Percentiles rank a stretch among this genome's conserved stretches.
Conservation (phyloP, 1,139 yeast species). For the Trichomonascaceae sp. region DNA sequence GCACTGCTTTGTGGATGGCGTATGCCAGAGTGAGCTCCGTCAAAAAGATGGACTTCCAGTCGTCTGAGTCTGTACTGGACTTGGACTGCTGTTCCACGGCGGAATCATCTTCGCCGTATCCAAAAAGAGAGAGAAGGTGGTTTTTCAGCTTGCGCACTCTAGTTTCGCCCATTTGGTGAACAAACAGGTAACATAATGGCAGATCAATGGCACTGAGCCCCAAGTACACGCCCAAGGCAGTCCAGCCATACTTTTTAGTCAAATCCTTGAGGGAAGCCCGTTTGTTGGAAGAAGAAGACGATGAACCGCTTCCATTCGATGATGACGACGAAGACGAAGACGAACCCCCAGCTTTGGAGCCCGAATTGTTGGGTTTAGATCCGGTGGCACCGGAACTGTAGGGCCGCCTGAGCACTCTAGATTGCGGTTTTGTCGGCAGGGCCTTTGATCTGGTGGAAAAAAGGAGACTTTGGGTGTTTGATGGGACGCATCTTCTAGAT, state of each 20-base stretch:
- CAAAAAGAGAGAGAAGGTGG: slow-evolving; percentile 35
- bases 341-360: no score
- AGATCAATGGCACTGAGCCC: slow-evolving; percentile 59
- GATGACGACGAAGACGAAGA: no score
- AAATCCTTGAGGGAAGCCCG: slow-evolving; percentile 50
- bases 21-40: slow-evolving; percentile 85
- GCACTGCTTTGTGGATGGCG: slow-evolving; percentile 78
- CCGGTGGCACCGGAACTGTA: no score
- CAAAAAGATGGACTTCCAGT: slow-evolving; percentile 30
- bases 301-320: no score
- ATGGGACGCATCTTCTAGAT: no score
- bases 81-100: slow-evolving; percentile 3
- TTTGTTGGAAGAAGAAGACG: no score
- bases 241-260: slow-evolving; percentile 78
- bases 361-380: no score
- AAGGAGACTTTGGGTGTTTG: no score
- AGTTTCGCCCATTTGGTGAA: slow-evolving; percentile 79
- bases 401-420: no score
- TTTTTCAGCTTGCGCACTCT: slow-evolving; percentile 56
- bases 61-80: slow-evolving; percentile 7
- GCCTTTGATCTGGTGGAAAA: no score
- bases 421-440: no score
- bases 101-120: slow-evolving; percentile 10
- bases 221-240: slow-evolving; percentile 78
- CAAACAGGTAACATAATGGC: slow-evolving; percentile 70